Evolutionary conservation across 352 stramenopile species (phyloP).

Genomic region (Phytophthora sp.): DNA sequence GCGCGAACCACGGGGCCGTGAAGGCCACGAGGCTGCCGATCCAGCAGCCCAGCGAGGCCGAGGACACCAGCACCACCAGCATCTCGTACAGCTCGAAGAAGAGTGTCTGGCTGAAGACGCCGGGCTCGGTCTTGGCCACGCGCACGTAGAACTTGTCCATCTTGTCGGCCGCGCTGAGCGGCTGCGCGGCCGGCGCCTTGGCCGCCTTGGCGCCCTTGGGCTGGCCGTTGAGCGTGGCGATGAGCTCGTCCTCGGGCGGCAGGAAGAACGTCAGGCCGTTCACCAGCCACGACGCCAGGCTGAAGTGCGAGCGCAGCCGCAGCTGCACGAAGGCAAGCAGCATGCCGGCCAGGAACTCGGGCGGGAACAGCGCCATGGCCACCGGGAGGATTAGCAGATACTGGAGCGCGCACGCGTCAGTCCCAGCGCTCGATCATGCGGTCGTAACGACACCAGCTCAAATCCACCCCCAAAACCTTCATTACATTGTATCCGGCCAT

Average conservation of each 20-base stretch:
- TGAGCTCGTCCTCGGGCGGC: slow-evolving; percentile 73
- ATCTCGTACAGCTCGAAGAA: slow-evolving; percentile 89
- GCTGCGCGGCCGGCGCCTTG: slow-evolving; percentile 17
- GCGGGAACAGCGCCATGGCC: slow-evolving; percentile 73
- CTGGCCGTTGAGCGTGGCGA: slow-evolving; percentile 73
- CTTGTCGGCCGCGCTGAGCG: slow-evolving; percentile 65
- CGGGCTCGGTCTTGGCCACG: slow-evolving; percentile 65
- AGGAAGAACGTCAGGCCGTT: slow-evolving; percentile 80
- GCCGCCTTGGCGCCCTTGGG: slow-evolving; percentile 17
- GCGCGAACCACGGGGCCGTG: slow-evolving; percentile 22
- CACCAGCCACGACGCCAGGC: slow-evolving; percentile 58
- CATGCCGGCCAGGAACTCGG: slow-evolving; percentile 75
- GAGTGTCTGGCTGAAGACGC: slow-evolving; percentile 73
- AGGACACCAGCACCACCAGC: slow-evolving; percentile 73
- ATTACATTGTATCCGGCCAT: too few species aligned
- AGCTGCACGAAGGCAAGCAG: slow-evolving; percentile 76
- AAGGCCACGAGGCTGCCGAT: slow-evolving; percentile 54
- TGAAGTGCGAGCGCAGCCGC: slow-evolving; percentile 66
- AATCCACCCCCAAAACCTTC: too few species aligned
- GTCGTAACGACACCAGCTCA: too few species aligned
- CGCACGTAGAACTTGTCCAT: slow-evolving; percentile 79
- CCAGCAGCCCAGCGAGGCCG: slow-evolving; percentile 51
- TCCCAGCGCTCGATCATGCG: too few species aligned
- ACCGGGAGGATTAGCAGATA: background rate
- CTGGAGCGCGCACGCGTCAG: background rate